Evolutionary conservation across 352 stramenopile genomes (phyloP), one percentile per base, ranked within the genome.

Genomic region (Globisporangium emineosum): DNA sequence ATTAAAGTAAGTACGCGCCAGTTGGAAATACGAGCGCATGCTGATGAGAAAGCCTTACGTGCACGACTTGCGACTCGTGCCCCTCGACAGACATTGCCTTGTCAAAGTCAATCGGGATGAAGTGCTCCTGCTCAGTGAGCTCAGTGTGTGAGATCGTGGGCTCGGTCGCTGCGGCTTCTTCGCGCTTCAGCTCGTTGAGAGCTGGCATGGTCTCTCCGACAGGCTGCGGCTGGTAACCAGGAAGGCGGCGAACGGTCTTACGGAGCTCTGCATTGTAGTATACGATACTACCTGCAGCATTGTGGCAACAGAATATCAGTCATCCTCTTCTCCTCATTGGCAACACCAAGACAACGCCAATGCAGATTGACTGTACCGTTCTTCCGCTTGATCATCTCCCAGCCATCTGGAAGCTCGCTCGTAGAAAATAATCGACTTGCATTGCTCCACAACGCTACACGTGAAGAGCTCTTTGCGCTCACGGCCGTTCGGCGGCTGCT

Each of bases 31-130:
- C 17, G 8, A 52, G 6, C 21, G 9, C n/a, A 35, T 9, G 25
- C 8, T 17, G 15, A 5, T 45, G 40, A 65, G 19, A 15, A 47
- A 17, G 19, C 50, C 74, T 52, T 83, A 93, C 78, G 57, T 89
- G 78, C 51, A 95, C 81, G 25, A 93, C 76, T 82, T 97, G 89
- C 5, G 86, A 92, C 57, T 97, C 89, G 51, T 93, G 79, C 8
- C 89, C 87, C 37, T 94, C 86, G 42, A 97, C 85, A 10, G 65
- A 75, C 64, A 90, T 85, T 6, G 84, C 81, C 54, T 81, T 91
- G 57, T 75, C 73, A 65, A 96, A 96, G 64, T 96, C 76, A 42
- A 96, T 93, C 0, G 87, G 88, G 19, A 93, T 70, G 40, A 81
- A 89, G 3, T 88, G 69, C 55, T 89, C 77, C 21, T 86, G 77